Percentiles rank a stretch among this genome's conserved stretches.
Conservation (phyloP, 495 filamentous ascomycete genomes). For the Aspergillus nanangensis region DNA sequence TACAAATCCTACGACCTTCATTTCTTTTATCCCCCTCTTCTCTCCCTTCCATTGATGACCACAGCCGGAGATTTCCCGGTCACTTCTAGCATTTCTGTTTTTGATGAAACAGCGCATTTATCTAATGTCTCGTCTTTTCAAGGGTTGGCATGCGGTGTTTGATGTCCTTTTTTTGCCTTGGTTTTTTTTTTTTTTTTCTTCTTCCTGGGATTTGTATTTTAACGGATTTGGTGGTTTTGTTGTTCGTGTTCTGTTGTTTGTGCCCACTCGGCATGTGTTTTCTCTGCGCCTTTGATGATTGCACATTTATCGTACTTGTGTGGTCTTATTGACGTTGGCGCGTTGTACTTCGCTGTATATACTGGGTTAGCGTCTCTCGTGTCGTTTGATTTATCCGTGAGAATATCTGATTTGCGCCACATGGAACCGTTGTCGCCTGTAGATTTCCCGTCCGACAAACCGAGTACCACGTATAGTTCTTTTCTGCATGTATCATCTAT, state of each 20-base stretch:
- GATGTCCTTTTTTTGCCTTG: neutral
- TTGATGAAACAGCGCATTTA: neutral
- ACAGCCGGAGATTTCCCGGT: neutral
- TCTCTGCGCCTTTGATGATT: no score
- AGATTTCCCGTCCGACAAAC: no score
- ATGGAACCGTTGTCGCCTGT: no score
- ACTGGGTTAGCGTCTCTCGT: conserved; percentile 1
- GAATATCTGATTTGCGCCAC: no score
- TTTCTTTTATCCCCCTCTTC: neutral
- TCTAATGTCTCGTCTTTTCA: neutral
- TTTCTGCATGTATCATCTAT: no score
- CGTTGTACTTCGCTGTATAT: conserved; percentile 9
- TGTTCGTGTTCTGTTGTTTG: no score
- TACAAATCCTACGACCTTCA: neutral
- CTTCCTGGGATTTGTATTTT: conserved; percentile 11
- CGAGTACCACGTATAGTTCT: no score
- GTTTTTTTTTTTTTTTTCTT: conserved; percentile 4
- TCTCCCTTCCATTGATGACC: neutral
- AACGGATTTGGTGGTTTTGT: neutral
- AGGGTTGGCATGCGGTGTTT: conserved; percentile 5
- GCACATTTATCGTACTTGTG: no score
- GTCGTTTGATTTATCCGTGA: no score
- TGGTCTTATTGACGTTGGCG: no score
- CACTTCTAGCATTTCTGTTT: neutral
- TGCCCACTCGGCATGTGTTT: no score